phyloP scores from a whole-genome alignment of 2,329 filamentous ascomycete genomes.

The Fusarium abutilonis region DNA sequence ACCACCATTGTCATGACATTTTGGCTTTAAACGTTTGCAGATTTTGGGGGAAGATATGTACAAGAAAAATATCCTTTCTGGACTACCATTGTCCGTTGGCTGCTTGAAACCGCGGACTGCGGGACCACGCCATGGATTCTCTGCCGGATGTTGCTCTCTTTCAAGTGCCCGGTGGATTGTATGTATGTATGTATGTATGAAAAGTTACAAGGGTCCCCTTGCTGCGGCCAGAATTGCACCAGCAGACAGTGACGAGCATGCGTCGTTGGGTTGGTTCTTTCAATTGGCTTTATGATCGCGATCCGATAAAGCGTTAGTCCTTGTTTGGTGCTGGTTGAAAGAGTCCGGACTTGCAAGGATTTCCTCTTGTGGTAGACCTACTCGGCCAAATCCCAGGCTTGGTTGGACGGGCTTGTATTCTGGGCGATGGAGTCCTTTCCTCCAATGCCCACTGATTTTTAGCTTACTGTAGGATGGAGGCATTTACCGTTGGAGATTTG shows the following conservation, averaged over 20 bases:
- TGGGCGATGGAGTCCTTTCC: no score
- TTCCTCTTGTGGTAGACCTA: slow-evolving; percentile 16
- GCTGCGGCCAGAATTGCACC: slow-evolving; percentile 14
- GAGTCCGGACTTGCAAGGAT: slow-evolving; percentile 16
- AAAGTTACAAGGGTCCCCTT: slow-evolving; percentile 13
- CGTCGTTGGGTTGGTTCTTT: slow-evolving; percentile 36
- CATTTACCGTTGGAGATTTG: slow-evolving; percentile 14
- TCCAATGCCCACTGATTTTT: no score
- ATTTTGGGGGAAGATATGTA: slow-evolving; percentile 14
- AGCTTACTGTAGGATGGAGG: no score
- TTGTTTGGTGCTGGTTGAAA: slow-evolving; percentile 23
- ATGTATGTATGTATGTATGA: not conserved
- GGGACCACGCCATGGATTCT: slow-evolving; percentile 28
- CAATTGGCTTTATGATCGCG: slow-evolving; percentile 43
- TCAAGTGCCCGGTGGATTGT: not conserved
- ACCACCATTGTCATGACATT: slow-evolving; percentile 1
- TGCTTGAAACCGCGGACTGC: slow-evolving; percentile 29
- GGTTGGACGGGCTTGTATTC: no score
- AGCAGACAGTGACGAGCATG: slow-evolving; percentile 27
- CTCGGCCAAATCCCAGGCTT: slow-evolving; percentile 4
- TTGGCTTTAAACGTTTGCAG: not conserved
- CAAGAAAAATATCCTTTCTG: slow-evolving; percentile 10
- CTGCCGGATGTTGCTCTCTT: slow-evolving; percentile 2
- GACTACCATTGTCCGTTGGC: not conserved
- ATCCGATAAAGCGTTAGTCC: slow-evolving; percentile 36